Base-by-base conservation (phyloP, 2,329 filamentous ascomycete species). In the Cladobotryum mycophilum region DNA sequence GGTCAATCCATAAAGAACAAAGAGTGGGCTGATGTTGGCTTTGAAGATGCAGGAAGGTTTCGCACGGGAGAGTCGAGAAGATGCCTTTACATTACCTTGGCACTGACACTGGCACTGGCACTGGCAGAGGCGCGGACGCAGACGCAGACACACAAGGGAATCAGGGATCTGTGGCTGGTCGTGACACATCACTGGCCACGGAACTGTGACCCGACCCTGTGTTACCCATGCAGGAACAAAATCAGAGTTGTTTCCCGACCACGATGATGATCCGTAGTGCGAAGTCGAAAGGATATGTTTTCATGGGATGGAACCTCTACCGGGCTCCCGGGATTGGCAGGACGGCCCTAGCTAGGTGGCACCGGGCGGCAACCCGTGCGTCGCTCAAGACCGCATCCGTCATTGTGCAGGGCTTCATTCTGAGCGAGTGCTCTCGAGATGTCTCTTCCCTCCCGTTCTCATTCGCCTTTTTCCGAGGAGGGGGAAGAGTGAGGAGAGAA, bases 191-290 rank as follows among this genome's bases (percentile, higher is more conserved):
- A 22, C 47, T 51, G 48, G 49, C 41, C 35, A 48, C 35, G 48
- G 53, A 53, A 38, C 45, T 42, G 40, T 38, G 50, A 53, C 50
- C 43, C 49, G 42, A 42, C 45, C 47, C 48, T 50, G 54, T 51
- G 51, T 54, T 50, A 54, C 54, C 52, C 54, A 56, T 54, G 54
- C 40, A 55, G 53, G 49, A 55, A 53, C 54, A 51, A 41, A 45
- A 41, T 37, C 15, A 43, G 20, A 14, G 38, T 17, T 45, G 40
- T 37, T 34, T 50, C 47, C 51, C 51, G 47, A 53, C 41, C 17
- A 44, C 37, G 48, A 35, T 25, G 37, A 47, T 38, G 11, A 37
- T 30, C 37, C 47, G 37, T 30, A 30, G 40, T 40, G 46, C 43
- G 47, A 44, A 47, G 43, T 15, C 42, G 43, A 37, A 12, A 53